Percentiles rank a stretch among this genome's conserved stretches.
Evolutionary conservation across 441 rosid genomes (phyloP).

Genomic region (Croton laevigatus): DNA sequence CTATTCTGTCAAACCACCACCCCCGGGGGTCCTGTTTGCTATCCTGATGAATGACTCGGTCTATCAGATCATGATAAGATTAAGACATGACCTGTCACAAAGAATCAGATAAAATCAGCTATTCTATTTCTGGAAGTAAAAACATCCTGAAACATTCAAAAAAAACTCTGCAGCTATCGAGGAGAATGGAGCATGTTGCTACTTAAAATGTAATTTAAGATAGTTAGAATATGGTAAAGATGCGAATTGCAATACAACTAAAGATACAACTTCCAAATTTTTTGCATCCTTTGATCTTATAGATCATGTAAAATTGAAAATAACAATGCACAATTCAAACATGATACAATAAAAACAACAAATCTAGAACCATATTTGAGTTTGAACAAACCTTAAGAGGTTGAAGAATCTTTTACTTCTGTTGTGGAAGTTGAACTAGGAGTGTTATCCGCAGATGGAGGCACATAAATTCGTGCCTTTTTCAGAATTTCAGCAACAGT

Average conservation of each 20-base stretch:
- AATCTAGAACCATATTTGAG: background rate
- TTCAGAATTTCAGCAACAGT: constrained; percentile 80
- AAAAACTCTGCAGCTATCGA: too few species aligned
- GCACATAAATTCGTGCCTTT: constrained; percentile 73
- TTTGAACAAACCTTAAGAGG: constrained; percentile 28
- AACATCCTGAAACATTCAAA: too few species aligned
- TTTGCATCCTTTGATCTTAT: background rate
- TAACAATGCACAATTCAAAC: background rate
- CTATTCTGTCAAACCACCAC: too few species aligned
- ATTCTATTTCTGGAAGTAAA: too few species aligned
- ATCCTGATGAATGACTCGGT: too few species aligned
- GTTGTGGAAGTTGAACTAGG: constrained; percentile 20
- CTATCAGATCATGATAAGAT: too few species aligned
- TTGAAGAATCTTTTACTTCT: constrained; percentile 25
- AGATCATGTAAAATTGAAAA: background rate
- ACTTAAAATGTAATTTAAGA: too few species aligned
- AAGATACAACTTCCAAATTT: background rate
- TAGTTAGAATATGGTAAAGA: background rate
- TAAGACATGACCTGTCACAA: too few species aligned
- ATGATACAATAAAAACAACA: background rate
- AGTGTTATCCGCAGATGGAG: constrained; percentile 39
- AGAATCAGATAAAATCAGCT: too few species aligned
- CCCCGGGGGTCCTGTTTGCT: too few species aligned
- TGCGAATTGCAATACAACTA: background rate
- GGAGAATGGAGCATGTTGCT: too few species aligned